Conservation (phyloP, 805 yeast genomes). For the Isabelozyma pseudorhagii region DNA sequence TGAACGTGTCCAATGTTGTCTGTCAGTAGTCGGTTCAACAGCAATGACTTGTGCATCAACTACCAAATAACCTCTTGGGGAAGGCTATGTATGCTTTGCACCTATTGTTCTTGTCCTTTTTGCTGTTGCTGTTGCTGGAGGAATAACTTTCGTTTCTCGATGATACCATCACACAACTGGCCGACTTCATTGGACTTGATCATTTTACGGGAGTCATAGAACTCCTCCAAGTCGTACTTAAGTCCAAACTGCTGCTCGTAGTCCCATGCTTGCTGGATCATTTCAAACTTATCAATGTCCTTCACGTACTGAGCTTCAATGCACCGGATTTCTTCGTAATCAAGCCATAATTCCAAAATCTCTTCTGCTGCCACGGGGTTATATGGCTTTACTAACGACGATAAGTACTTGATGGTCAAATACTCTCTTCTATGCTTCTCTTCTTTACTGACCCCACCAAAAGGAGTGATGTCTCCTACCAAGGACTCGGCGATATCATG, state of each 20-base stretch:
- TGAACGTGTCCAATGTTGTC: no score
- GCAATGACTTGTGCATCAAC: not conserved
- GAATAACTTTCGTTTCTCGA: conserved; percentile 17
- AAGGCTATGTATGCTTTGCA: not conserved
- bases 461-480: conserved; percentile 91
- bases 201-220: conserved; percentile 56
- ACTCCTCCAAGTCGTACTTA: conserved; percentile 61
- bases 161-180: conserved; percentile 56
- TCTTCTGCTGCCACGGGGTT: conserved; percentile 61
- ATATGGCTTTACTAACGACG: conserved; percentile 60
- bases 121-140: conserved; percentile 2
- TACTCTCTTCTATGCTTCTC: conserved; percentile 86
- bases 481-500: conserved; percentile 94
- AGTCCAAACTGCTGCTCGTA: conserved; percentile 69
- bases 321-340: conserved; percentile 81
- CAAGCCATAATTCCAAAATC: conserved; percentile 73
- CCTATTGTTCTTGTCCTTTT: not conserved
- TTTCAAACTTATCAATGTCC: conserved; percentile 90
- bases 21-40: no score
- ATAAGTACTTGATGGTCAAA: conserved; percentile 64
- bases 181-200: conserved; percentile 73
- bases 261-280: conserved; percentile 77
- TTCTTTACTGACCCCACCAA: conserved; percentile 61
- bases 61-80: not conserved
- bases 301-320: conserved; percentile 87